phyloP scores from a whole-genome alignment of 768 basidiomycete species.

The Suillus subalutaceus region DNA sequence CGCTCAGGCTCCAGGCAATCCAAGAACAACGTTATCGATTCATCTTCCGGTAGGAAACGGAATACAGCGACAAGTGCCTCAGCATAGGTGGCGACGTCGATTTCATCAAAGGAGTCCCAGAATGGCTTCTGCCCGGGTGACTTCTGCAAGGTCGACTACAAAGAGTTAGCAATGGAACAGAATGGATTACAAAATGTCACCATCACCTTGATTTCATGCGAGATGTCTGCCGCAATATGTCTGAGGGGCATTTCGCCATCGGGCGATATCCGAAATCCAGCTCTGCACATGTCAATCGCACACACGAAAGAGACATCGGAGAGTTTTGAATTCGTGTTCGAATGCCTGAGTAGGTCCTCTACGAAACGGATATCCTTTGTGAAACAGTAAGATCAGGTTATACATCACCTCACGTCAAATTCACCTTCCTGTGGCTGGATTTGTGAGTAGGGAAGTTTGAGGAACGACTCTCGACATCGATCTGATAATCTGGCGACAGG shows the following conservation, averaged over 20 bases:
- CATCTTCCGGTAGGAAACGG: slow-evolving; percentile 67
- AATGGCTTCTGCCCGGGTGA: slow-evolving; percentile 57
- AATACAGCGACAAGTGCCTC: slow-evolving; percentile 75
- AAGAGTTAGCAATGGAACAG: slow-evolving; percentile 25
- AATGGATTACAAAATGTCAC: background rate
- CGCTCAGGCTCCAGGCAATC: slow-evolving; percentile 75
- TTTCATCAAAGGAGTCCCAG: slow-evolving; percentile 71
- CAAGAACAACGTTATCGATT: slow-evolving; percentile 61
- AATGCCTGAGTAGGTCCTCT: slow-evolving; percentile 63
- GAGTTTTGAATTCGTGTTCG: slow-evolving; percentile 56
- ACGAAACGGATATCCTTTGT: slow-evolving; percentile 55
- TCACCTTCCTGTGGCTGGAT: slow-evolving; percentile 34
- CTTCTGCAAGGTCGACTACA: slow-evolving; percentile 17
- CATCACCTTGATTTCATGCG: slow-evolving; percentile 76
- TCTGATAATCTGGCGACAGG: slow-evolving; percentile 58
- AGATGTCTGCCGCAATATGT: slow-evolving; percentile 69
- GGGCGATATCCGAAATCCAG: slow-evolving; percentile 55
- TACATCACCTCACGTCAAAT: background rate
- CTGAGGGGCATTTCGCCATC: slow-evolving; percentile 65
- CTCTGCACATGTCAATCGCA: slow-evolving; percentile 77
- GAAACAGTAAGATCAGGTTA: background rate
- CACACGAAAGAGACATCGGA: slow-evolving; percentile 72
- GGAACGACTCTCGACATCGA: slow-evolving; percentile 36
- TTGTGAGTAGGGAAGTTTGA: slow-evolving; percentile 33
- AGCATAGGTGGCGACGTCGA: slow-evolving; percentile 75